Percentiles rank a stretch among this genome's conserved stretches.
phyloP scores from a whole-genome alignment of 352 stramenopile species.

The Pythium phragmiticola region DNA sequence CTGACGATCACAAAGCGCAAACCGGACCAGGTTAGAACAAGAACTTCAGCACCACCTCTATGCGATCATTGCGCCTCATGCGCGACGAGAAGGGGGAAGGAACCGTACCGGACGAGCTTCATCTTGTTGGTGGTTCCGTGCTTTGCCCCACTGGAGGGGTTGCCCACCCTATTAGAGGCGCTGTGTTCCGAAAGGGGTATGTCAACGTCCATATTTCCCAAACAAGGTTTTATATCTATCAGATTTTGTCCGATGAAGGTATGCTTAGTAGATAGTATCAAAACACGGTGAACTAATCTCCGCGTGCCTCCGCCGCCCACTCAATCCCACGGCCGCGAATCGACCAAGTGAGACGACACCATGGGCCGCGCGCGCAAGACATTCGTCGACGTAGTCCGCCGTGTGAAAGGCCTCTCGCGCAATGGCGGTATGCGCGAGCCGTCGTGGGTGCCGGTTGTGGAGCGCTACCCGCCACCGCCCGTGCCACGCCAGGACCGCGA shows the following conservation, averaged over 20 bases:
- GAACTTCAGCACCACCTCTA: neutral
- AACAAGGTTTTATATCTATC: no score
- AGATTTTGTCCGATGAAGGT: neutral
- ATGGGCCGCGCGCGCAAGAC: constrained; percentile 81
- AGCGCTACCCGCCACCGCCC: constrained; percentile 73
- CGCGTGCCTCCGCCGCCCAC: neutral
- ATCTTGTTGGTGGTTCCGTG: constrained; percentile 30
- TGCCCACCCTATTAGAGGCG: constrained; percentile 4
- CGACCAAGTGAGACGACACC: constrained; percentile 13
- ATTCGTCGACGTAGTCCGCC: constrained; percentile 75
- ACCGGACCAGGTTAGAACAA: neutral
- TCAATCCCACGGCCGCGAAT: constrained; percentile 11
- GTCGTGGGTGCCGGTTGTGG: constrained; percentile 69
- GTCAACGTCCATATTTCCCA: neutral
- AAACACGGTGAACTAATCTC: constrained; percentile 9
- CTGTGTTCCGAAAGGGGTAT: neutral
- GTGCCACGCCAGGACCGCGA: constrained; percentile 74
- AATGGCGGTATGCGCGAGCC: constrained; percentile 78
- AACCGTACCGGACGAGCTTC: constrained; percentile 42
- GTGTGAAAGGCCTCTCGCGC: constrained; percentile 73
- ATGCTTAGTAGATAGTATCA: neutral
- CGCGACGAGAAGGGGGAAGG: neutral
- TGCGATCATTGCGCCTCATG: neutral
- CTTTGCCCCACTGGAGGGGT: constrained; percentile 7
- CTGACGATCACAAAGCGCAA: constrained; percentile 32